A percentile compares a stretch with the other conserved stretches of the same genome.
phyloP scores from a whole-genome alignment of 352 stramenopile genomes.

The Phytophthora ohioensis region DNA sequence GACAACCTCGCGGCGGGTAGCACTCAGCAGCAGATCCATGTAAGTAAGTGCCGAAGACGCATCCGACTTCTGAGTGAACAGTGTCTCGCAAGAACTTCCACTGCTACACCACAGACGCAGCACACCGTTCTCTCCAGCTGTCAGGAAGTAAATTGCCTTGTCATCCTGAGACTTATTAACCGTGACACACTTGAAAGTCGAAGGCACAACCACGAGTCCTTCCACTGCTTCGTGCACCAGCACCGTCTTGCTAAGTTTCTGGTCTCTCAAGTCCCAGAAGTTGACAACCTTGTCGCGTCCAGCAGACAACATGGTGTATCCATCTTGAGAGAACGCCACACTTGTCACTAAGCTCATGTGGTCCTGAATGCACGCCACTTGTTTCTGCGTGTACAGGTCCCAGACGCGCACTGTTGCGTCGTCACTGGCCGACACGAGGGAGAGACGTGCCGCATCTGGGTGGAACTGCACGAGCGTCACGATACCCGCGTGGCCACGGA shows the following conservation, averaged over 20 bases:
- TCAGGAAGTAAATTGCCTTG: constrained; percentile 91
- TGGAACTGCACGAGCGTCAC: constrained; percentile 91
- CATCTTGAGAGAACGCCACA: constrained; percentile 90
- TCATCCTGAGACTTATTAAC: constrained; percentile 45
- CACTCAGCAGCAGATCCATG: constrained; percentile 63
- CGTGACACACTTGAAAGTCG: constrained; percentile 60
- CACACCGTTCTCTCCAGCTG: constrained; percentile 92
- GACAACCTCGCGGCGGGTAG: constrained; percentile 68
- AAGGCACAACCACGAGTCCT: constrained; percentile 91
- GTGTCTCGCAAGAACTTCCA: constrained; percentile 43
- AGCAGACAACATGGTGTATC: constrained; percentile 88
- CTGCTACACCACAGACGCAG: constrained; percentile 82
- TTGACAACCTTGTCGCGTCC: constrained; percentile 95
- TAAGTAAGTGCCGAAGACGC: constrained; percentile 57
- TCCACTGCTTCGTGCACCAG: constrained; percentile 96
- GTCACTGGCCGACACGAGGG: constrained; percentile 83
- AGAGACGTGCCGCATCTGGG: constrained; percentile 64
- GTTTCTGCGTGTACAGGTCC: constrained; percentile 87
- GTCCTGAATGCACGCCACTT: constrained; percentile 92
- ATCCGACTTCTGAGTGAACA: constrained; percentile 56
- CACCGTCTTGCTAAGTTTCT: constrained; percentile 92
- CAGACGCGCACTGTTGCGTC: constrained; percentile 84
- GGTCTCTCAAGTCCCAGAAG: constrained; percentile 87
- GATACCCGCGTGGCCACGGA: constrained; percentile 87
- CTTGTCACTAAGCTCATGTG: constrained; percentile 96